Conservation (phyloP, 495 filamentous ascomycete genomes). For the Trichoderma parareesei region DNA sequence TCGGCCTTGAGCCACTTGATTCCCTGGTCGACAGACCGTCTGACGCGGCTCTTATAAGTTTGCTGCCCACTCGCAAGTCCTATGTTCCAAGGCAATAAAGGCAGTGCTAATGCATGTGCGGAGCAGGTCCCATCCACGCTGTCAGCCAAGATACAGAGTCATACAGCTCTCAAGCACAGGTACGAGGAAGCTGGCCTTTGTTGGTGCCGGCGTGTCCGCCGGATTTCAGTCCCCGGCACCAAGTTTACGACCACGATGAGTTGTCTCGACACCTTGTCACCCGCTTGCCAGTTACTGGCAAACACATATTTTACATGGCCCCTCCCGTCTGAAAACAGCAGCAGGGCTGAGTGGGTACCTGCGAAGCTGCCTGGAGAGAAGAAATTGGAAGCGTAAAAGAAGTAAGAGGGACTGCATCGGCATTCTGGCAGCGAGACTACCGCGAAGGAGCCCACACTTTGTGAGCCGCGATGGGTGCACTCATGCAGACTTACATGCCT, state of each 20-base stretch:
- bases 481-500: neutral
- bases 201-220: neutral
- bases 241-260: neutral
- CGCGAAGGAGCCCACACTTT: neutral
- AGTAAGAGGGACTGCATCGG: neutral
- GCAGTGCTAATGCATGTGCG: constrained; percentile 9
- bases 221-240: neutral
- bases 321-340: neutral
- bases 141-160: constrained; percentile 6
- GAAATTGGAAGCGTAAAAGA: neutral
- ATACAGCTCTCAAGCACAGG: neutral
- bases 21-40: constrained; percentile 3
- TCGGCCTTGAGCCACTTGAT: constrained; percentile 1
- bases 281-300: constrained; percentile 2
- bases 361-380: neutral
- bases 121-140: constrained; percentile 1
- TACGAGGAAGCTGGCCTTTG: neutral
- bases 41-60: constrained; percentile 8
- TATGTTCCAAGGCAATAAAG: neutral
- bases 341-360: constrained; percentile 4
- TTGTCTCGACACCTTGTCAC: constrained; percentile 7
- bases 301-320: neutral
- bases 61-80: neutral
- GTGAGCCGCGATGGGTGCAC: neutral
- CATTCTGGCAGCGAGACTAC: neutral